These are phyloP conservation scores for Hevea brasiliensis DNA, from an alignment of 345 rosid species.

Conservation along the genomic window DNA sequence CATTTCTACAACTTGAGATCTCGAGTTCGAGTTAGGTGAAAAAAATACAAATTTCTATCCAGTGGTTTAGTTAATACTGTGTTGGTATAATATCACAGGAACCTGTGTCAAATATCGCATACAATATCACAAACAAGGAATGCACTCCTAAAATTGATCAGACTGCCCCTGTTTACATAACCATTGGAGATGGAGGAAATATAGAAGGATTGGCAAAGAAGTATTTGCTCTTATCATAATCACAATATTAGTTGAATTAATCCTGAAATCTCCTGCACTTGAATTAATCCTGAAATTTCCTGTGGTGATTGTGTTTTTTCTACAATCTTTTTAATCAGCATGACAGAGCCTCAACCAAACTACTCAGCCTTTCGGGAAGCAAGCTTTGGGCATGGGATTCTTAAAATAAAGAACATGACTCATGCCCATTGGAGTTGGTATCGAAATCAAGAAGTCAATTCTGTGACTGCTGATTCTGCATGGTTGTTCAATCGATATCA, in stretches of 20 bases:
- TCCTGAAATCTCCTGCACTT: no score
- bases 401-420: constrained; percentile 76
- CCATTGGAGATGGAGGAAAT: constrained; percentile 91
- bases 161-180: constrained; percentile 77
- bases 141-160: constrained; percentile 61
- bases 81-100: constrained; percentile 37
- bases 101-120: constrained; percentile 68
- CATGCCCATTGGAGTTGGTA: constrained; percentile 76
- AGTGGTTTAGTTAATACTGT: no score
- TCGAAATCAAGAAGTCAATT: constrained; percentile 67
- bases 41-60: no score
- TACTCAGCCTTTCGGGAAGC: constrained; percentile 78
- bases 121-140: constrained; percentile 59
- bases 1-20: no score
- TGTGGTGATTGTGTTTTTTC: background rate
- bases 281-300: background rate
- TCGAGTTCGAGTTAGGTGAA: no score
- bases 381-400: constrained; percentile 75
- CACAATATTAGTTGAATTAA: background rate
- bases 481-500: constrained; percentile 66
- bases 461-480: constrained; percentile 64
- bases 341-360: constrained; percentile 73
- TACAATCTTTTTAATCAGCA: constrained; percentile 35
- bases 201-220: constrained; percentile 61
- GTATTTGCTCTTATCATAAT: constrained; percentile 27